phyloP scores from a whole-genome alignment of 805 yeast genomes.

The Lachancea thermotolerans region DNA sequence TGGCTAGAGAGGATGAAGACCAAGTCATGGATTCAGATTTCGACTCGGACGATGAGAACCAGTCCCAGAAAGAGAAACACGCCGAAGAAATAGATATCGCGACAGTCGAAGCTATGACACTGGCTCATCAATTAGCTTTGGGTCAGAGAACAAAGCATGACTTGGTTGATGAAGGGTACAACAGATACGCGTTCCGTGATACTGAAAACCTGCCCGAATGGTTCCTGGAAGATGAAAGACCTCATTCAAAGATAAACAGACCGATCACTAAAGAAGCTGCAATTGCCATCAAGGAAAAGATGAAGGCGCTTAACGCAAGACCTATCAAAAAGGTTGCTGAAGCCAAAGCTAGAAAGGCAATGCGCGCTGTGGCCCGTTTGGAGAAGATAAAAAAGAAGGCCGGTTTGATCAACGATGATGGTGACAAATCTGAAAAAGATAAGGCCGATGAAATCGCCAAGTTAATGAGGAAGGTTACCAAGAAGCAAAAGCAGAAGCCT shows the following conservation, averaged over 20 bases:
- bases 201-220: conserved; percentile 90
- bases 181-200: conserved; percentile 88
- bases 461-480: conserved; percentile 72
- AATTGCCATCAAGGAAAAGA: conserved; percentile 64
- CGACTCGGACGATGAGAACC: conserved; percentile 49
- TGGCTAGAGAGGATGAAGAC: conserved; percentile 33
- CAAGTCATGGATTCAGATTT: conserved; percentile 38
- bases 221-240: conserved; percentile 89
- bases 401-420: conserved; percentile 82
- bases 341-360: conserved; percentile 92
- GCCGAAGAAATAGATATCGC: conserved; percentile 70
- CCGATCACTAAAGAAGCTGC: conserved; percentile 96
- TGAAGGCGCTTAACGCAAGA: conserved; percentile 83
- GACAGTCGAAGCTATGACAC: conserved; percentile 94
- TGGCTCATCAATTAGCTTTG: conserved; percentile 91
- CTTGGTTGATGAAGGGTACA: conserved; percentile 85
- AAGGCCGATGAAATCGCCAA: conserved; percentile 89
- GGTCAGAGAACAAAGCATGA: conserved; percentile 83
- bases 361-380: conserved; percentile 80
- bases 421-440: conserved; percentile 81
- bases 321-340: conserved; percentile 98
- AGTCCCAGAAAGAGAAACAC: conserved; percentile 40
- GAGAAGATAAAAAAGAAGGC: conserved; percentile 90
- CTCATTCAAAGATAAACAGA: conserved; percentile 75
- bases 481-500: conserved; percentile 66